These are phyloP conservation scores for Geotrichum cucujoidarum DNA, from an alignment of 1,139 yeast species.

Conservation along the genomic window DNA sequence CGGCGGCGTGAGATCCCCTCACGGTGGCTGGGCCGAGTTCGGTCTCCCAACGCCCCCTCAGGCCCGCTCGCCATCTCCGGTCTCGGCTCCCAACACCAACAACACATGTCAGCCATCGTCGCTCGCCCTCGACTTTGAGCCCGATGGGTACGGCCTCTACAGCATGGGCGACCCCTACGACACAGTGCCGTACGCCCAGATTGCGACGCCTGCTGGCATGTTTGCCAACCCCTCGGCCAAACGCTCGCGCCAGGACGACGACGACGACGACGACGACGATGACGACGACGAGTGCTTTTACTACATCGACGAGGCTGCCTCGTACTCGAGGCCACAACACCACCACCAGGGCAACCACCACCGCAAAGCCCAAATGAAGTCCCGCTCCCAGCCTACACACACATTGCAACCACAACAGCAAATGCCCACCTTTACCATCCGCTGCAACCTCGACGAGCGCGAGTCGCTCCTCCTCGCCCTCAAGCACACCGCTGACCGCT, in stretches of 20 bases:
- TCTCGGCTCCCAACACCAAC: not conserved
- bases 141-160: slow-evolving; percentile 7
- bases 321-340: not conserved
- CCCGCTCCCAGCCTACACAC: not conserved
- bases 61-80: not conserved
- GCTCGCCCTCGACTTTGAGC: not conserved
- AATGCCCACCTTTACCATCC: not conserved
- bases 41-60: not conserved
- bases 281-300: too few species aligned
- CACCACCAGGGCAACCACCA: not conserved
- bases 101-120: too few species aligned
- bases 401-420: not conserved
- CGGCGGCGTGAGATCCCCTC: too few species aligned
- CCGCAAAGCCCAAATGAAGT: not conserved
- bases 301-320: not conserved
- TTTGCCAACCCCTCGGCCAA: not conserved
- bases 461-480: not conserved
- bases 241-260: not conserved
- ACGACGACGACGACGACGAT: not conserved
- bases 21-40: not conserved
- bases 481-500: not conserved
- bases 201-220: not conserved
- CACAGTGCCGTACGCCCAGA: too few species aligned
- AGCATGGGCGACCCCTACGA: slow-evolving; percentile 3
- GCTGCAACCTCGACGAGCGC: not conserved